A percentile compares a stretch with the other conserved stretches of the same genome.
These are phyloP conservation scores for Durusdinium trenchii DNA, from an alignment of 73 alveolate genomes.

Conservation along the genomic window DNA sequence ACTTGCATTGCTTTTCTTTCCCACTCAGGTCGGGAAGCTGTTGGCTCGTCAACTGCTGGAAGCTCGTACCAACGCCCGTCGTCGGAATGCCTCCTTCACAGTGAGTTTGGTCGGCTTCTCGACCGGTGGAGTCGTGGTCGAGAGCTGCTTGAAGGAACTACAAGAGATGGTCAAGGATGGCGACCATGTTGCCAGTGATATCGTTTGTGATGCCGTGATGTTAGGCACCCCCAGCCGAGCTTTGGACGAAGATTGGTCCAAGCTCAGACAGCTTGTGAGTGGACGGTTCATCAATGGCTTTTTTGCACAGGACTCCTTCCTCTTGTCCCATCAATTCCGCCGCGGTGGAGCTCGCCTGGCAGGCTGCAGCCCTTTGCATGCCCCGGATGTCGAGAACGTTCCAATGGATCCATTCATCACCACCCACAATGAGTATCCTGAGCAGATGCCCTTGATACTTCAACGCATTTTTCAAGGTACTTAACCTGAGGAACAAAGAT, in stretches of 20 bases:
- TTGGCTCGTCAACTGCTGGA: conserved; percentile 71
- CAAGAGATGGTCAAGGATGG: conserved; percentile 84
- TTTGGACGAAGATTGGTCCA: conserved; percentile 59
- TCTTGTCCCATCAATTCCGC: conserved; percentile 78
- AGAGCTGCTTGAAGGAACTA: conserved; percentile 78
- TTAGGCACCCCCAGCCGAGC: conserved; percentile 60
- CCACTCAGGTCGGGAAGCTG: conserved; percentile 38
- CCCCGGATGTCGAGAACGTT: conserved; percentile 89
- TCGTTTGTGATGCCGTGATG: conserved; percentile 78
- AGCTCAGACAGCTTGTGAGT: conserved; percentile 73
- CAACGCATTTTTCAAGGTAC: conserved; percentile 73
- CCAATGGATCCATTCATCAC: conserved; percentile 88
- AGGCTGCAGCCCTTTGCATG: conserved; percentile 78
- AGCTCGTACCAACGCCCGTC: conserved; percentile 27
- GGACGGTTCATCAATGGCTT: conserved; percentile 89
- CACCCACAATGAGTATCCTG: conserved; percentile 77
- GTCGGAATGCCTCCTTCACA: neutral
- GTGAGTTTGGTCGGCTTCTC: conserved; percentile 57
- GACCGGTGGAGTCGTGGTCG: conserved; percentile 76
- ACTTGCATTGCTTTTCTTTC: neutral
- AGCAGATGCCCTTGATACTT: conserved; percentile 91
- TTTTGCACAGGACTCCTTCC: conserved; percentile 69
- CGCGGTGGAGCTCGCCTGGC: conserved; percentile 72
- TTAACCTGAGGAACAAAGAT: no score
- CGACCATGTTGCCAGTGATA: conserved; percentile 17